These are phyloP conservation scores for Fusarium metavorans DNA, from an alignment of 2,329 filamentous ascomycete genomes.

Conservation along the genomic window DNA sequence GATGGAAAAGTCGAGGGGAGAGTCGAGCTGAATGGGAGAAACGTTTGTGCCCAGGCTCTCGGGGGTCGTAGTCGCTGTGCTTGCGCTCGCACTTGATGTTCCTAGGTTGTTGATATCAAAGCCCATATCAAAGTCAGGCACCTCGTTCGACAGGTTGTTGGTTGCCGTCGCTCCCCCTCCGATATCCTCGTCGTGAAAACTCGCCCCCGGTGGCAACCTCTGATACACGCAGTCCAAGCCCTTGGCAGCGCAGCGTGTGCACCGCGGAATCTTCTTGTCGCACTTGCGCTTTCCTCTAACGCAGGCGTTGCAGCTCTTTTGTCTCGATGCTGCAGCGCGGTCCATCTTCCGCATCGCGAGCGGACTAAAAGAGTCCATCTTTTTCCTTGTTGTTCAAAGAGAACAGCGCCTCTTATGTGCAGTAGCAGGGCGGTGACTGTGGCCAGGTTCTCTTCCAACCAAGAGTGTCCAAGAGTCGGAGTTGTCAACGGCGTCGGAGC, in stretches of 20 bases:
- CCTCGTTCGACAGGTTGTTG: conserved; percentile 20
- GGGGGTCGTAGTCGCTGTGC: conserved; percentile 41
- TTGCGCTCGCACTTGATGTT: conserved; percentile 43
- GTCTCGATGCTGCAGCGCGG: conserved; percentile 57
- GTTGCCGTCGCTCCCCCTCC: conserved; percentile 14
- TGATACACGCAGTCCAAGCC: conserved; percentile 57
- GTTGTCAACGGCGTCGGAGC: conserved; percentile 28
- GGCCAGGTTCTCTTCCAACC: conserved; percentile 10
- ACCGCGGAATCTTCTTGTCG: conserved; percentile 58
- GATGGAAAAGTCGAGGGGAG: conserved; percentile 51
- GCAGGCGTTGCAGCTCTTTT: conserved; percentile 63
- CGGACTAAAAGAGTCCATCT: conserved; percentile 44
- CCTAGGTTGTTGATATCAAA: conserved; percentile 50
- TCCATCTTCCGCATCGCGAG: conserved; percentile 47
- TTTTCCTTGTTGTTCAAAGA: conserved; percentile 1
- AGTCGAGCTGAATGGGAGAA: conserved; percentile 42
- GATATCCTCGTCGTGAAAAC: conserved; percentile 39
- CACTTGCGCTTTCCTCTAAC: conserved; percentile 61
- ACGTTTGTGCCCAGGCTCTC: conserved; percentile 45
- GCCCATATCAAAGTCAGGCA: conserved; percentile 53
- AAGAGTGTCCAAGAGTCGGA: conserved; percentile 18
- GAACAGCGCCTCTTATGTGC: conserved; percentile 10
- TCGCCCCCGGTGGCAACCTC: conserved; percentile 47
- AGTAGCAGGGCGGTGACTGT: not conserved
- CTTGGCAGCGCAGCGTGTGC: conserved; percentile 57